Evolutionary conservation across 1,139 yeast genomes (phyloP).

Genomic region (Magnusiomyces suaveolens): DNA sequence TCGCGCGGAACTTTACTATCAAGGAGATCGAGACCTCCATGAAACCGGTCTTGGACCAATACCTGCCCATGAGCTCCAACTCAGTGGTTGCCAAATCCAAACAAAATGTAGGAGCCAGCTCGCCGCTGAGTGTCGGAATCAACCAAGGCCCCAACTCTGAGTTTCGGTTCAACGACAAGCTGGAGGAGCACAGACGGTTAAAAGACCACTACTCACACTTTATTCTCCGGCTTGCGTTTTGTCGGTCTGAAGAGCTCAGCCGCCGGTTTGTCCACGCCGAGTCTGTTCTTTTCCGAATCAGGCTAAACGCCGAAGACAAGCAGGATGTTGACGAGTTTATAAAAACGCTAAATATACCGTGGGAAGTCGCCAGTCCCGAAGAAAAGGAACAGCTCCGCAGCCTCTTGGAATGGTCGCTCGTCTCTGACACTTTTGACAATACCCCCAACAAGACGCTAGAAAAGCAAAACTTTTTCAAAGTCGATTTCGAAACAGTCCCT

Average conservation of each 20-base stretch:
- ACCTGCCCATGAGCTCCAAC: slow-evolving; percentile 44
- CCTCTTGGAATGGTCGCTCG: slow-evolving; percentile 43
- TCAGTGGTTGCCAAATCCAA: slow-evolving; percentile 15
- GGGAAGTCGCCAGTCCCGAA: slow-evolving; percentile 57
- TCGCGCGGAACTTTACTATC: slow-evolving; percentile 52
- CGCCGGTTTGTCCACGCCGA: slow-evolving; percentile 72
- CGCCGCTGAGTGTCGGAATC: slow-evolving; percentile 16
- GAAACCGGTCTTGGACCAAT: slow-evolving; percentile 54
- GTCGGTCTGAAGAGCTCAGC: slow-evolving; percentile 76
- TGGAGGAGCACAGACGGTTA: slow-evolving; percentile 48
- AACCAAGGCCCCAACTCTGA: slow-evolving; percentile 3
- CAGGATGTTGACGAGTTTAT: slow-evolving; percentile 69
- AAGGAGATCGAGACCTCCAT: slow-evolving; percentile 58
- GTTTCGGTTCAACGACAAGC: slow-evolving; percentile 17
- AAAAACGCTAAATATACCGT: slow-evolving; percentile 41
- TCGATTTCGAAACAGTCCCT: slow-evolving; percentile 79
- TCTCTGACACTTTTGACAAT: slow-evolving; percentile 21
- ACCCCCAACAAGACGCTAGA: neutral
- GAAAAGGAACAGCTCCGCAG: slow-evolving; percentile 49
- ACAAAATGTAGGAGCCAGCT: slow-evolving; percentile 12
- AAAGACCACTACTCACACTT: slow-evolving; percentile 92
- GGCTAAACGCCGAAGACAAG: slow-evolving; percentile 57
- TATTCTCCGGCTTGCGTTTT: slow-evolving; percentile 77
- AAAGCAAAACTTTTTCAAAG: slow-evolving; percentile 42
- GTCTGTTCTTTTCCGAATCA: slow-evolving; percentile 57